These are phyloP conservation scores for Fusarium lateritium DNA, from an alignment of 2,329 filamentous ascomycete species.

Conservation along the genomic window DNA sequence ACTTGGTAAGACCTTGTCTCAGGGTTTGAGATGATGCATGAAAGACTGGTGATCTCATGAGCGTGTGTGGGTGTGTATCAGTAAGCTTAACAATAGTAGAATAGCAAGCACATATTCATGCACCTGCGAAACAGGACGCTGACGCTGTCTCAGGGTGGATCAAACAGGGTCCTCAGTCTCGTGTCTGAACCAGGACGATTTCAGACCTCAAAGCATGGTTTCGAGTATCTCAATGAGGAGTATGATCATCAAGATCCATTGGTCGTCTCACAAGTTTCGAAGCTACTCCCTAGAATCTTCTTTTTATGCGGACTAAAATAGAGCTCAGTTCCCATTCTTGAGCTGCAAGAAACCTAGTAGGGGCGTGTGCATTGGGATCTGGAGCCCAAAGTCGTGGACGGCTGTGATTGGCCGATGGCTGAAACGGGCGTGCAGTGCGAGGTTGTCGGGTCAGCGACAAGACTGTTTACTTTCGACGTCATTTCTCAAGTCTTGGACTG, in stretches of 20 bases:
- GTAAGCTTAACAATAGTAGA: background rate
- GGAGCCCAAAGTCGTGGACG: constrained; percentile 34
- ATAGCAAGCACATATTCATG: constrained; percentile 25
- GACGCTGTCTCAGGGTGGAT: constrained; percentile 18
- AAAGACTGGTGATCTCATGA: constrained; percentile 14
- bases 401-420: constrained; percentile 34
- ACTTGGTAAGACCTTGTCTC: constrained; percentile 24
- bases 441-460: constrained; percentile 47
- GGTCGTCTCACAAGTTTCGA: background rate
- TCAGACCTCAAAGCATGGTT: constrained; percentile 1
- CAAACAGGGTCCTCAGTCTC: constrained; percentile 16
- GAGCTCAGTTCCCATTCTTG: constrained; percentile 16
- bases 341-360: constrained; percentile 23
- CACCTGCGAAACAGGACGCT: constrained; percentile 1
- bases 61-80: background rate
- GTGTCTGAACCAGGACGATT: constrained; percentile 9
- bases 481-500: constrained; percentile 30
- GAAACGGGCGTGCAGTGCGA: constrained; percentile 4
- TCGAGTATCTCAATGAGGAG: constrained; percentile 5
- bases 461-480: constrained; percentile 55
- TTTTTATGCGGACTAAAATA: constrained; percentile 20
- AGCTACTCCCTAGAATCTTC: constrained; percentile 22
- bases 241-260: constrained; percentile 6
- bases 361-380: constrained; percentile 30
- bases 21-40: constrained; percentile 24